Evolutionary conservation across 164 flowering plant genomes (phyloP), one percentile per base, ranked within the genome.

Genomic region (Berberis thunbergii): DNA sequence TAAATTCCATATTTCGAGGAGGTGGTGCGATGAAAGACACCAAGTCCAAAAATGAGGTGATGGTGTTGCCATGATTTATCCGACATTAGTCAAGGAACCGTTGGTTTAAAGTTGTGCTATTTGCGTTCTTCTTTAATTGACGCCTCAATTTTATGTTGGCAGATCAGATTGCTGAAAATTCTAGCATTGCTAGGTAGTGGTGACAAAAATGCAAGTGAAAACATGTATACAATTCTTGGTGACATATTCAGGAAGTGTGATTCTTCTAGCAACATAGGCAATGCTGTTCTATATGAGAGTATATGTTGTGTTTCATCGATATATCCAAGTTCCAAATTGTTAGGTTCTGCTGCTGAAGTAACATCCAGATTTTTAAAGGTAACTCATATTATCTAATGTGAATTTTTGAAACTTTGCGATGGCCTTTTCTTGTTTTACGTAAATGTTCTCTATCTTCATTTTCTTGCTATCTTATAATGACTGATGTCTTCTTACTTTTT

Each of bases 291-390:
- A 8, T 95, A 95, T 73, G 96, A 95, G 80, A 79, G 96, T 80
- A 83, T 95, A 50, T 86, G 94, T 72, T 89, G 96, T 79, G 90
- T 82, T 66, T 80, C 99, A 42, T 85, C 90, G 45, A 84, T 95
- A 69, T 76, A 84, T 72, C 92, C 96, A 48, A 91, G 75, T 76
- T 74, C 89, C 1, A 89, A 89, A 73, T 74, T 95, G 67, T 65
- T 91, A 69, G 99, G 86, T 74, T 76, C 96, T 75, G 97, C 99
- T n/a, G 96, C 96, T 63, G 96, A 83, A 61, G 90, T 83, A 8
- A 86, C 91, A 50, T 80, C 97, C 67, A 83, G 77, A 68, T 89
- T 95, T 81, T 77, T 95, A 71, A 95, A 89, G 95, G 99, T 91
- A 7, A 39, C 43, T 42, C 46, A 57, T 41, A 3, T 43, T 64